Evolutionary conservation across 2,329 filamentous ascomycete species (phyloP).

Genomic region (Clonostachys byssicola): DNA sequence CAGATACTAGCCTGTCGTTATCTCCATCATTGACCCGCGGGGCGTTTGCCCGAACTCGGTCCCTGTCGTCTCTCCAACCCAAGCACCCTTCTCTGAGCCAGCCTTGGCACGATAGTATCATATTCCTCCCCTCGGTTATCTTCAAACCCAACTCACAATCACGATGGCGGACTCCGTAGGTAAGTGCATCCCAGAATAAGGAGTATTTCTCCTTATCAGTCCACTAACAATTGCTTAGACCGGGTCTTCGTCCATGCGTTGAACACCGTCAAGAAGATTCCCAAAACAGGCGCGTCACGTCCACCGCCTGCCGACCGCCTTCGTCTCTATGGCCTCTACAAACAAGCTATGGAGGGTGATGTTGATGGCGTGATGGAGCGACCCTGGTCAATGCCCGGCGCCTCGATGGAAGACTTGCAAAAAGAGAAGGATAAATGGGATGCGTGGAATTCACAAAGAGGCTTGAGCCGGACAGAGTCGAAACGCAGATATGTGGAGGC

Average conservation of each 20-base stretch:
- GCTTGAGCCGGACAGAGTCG: constrained; percentile 81
- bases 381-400: constrained; percentile 49
- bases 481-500: constrained; percentile 93
- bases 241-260: constrained; percentile 98
- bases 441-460: constrained; percentile 87
- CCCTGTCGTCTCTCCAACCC: no score
- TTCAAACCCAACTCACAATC: neutral
- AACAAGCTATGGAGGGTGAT: constrained; percentile 98
- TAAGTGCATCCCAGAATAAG: constrained; percentile 12
- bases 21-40: no score
- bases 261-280: constrained; percentile 97
- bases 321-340: constrained; percentile 95
- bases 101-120: no score
- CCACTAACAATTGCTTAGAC: constrained; percentile 49
- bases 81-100: no score
- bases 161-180: constrained; percentile 33
- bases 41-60: no score
- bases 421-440: constrained; percentile 75
- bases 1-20: no score
- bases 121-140: no score
- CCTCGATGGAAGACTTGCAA: constrained; percentile 48
- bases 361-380: constrained; percentile 91
- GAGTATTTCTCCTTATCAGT: neutral
- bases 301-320: constrained; percentile 83
- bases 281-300: constrained; percentile 84